Evolutionary conservation across 768 basidiomycete species (phyloP).

Genomic region (Phanerochaete carnosa): DNA sequence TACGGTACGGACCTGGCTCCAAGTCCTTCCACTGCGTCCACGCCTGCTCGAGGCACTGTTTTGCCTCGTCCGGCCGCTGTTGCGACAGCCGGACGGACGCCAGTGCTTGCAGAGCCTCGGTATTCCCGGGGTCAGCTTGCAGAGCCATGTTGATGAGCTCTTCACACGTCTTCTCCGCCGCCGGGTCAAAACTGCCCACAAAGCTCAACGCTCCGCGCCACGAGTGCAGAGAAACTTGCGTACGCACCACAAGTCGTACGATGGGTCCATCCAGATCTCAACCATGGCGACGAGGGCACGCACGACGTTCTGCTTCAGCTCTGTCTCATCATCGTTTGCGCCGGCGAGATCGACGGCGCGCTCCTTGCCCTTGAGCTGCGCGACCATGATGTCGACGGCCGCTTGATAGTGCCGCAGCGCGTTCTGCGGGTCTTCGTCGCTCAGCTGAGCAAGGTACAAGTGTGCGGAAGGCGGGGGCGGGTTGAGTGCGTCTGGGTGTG

Average conservation of each 20-base stretch:
- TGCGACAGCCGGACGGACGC: conserved; percentile 91
- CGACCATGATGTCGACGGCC: conserved; percentile 68
- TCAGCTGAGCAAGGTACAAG: conserved; percentile 86
- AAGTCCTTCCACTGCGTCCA: conserved; percentile 72
- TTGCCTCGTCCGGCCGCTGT: conserved; percentile 78
- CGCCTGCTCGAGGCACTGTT: conserved; percentile 59
- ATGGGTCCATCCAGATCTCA: conserved; percentile 95
- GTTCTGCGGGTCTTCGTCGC: conserved; percentile 68
- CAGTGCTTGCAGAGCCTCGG: conserved; percentile 76
- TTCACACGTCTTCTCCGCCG: conserved; percentile 82
- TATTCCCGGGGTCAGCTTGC: conserved; percentile 66
- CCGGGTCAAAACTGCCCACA: conserved; percentile 66
- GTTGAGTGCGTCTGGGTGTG: conserved; percentile 54
- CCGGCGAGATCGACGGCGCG: conserved; percentile 39
- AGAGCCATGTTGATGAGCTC: conserved; percentile 70
- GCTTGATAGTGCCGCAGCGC: conserved; percentile 77
- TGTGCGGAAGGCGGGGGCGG: conserved; percentile 73
- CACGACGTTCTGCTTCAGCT: conserved; percentile 66
- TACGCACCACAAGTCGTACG: conserved; percentile 79
- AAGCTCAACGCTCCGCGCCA: background rate
- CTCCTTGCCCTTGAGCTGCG: conserved; percentile 74
- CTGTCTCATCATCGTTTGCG: conserved; percentile 45
- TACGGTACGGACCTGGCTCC: conserved; percentile 41
- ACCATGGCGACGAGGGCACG: conserved; percentile 84
- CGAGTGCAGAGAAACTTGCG: background rate